Evolutionary conservation across 148 eudicot genomes (phyloP).

Genomic region (Nepenthes gracilis): DNA sequence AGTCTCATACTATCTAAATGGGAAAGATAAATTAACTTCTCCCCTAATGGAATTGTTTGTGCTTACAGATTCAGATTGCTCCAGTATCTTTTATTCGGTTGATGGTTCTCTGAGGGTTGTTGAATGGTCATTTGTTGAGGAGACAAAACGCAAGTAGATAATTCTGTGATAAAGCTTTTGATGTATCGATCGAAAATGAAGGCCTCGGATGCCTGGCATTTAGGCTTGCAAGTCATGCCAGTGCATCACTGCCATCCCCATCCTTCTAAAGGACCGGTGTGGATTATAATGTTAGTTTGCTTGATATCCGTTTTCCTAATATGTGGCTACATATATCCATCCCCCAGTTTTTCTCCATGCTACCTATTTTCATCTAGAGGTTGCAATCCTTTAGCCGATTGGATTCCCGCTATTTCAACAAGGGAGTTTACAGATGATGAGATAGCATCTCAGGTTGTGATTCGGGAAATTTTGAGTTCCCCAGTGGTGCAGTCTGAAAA

Average conservation of each 20-base stretch:
- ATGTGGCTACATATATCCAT: constrained; percentile 71
- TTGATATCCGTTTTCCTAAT: constrained; percentile 53
- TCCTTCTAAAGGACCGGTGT: constrained; percentile 57
- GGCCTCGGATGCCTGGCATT: constrained; percentile 51
- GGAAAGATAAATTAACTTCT: too few species aligned
- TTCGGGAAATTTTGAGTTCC: constrained; percentile 36
- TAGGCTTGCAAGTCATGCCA: constrained; percentile 57
- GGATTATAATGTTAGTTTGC: constrained; percentile 66
- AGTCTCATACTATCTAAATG: too few species aligned
- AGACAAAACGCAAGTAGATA: too few species aligned
- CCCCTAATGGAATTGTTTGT: too few species aligned
- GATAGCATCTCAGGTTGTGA: constrained; percentile 42
- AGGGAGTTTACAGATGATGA: constrained; percentile 67
- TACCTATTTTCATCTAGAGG: constrained; percentile 62
- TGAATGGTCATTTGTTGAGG: not conserved
- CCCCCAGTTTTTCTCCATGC: constrained; percentile 55
- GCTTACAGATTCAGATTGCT: too few species aligned
- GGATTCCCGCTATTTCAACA: constrained; percentile 50
- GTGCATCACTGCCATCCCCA: constrained; percentile 48
- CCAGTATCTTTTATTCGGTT: too few species aligned
- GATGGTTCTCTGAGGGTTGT: too few species aligned
- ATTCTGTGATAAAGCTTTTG: not conserved
- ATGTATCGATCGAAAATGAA: constrained; percentile 30
- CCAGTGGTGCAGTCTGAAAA: constrained; percentile 29
- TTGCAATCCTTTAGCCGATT: constrained; percentile 45